Evolutionary conservation across 495 filamentous ascomycete genomes (phyloP).

Genomic region (Lasiosphaeris hirsuta): DNA sequence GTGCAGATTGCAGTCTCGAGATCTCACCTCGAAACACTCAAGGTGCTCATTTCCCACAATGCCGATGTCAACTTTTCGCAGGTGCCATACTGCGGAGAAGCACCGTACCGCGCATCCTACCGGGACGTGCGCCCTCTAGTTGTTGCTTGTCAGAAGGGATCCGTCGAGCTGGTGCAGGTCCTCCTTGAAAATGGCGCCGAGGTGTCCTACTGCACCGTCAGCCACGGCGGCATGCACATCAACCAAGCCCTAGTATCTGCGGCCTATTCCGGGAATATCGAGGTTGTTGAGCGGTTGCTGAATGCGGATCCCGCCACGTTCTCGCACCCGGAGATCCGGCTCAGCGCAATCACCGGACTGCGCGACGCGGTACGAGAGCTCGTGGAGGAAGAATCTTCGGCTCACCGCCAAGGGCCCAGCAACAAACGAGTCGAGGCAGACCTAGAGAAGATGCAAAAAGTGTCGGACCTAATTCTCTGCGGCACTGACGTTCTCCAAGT

Average conservation of each 20-base stretch:
- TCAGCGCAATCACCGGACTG: constrained; percentile 1
- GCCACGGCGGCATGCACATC: neutral
- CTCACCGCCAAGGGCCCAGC: too few relatives aligned
- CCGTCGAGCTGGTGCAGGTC: neutral
- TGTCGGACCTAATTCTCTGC: constrained; percentile 4
- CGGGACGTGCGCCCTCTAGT: neutral
- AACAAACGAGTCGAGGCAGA: neutral
- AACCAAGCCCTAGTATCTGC: constrained; percentile 10
- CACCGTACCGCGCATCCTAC: too few relatives aligned
- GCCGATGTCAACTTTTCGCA: constrained; percentile 8
- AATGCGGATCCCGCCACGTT: neutral
- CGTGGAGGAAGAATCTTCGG: too few relatives aligned
- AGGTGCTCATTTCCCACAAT: constrained; percentile 2
- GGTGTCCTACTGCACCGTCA: neutral
- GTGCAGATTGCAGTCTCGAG: constrained; percentile 4
- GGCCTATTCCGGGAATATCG: constrained; percentile 2
- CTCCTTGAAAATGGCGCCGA: constrained; percentile 9
- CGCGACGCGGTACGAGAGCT: neutral
- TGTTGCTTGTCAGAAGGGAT: constrained; percentile 6
- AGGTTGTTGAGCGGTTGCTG: constrained; percentile 3
- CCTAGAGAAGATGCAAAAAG: neutral
- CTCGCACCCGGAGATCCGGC: constrained; percentile 4
- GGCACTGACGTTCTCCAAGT: neutral
- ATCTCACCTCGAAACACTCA: neutral
- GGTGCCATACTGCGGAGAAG: neutral